Percentiles rank a stretch among this genome's conserved stretches.
Conservation (phyloP, 129 eudicot species). For the Tagetes patula region DNA sequence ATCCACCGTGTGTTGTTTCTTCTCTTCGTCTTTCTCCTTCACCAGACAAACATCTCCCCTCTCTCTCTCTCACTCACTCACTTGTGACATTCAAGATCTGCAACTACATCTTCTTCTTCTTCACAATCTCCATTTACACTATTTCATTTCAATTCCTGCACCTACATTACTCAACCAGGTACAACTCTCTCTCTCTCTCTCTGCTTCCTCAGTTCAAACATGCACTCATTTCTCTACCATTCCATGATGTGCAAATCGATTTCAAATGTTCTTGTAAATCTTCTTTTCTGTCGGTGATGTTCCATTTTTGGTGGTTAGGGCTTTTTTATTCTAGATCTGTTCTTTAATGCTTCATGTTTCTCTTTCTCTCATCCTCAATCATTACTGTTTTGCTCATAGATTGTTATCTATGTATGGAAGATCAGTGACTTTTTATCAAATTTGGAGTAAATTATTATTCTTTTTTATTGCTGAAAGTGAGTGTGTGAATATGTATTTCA, state of each 20-base stretch:
- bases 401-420: conserved; percentile 2
- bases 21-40: conserved; percentile 22
- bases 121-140: conserved; percentile 6
- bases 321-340: conserved; percentile 44
- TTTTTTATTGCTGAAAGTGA: neutral
- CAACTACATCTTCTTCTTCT: conserved; percentile 1
- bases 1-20: conserved; percentile 5
- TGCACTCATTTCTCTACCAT: conserved; percentile 18
- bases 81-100: conserved; percentile 29
- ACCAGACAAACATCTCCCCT: conserved; percentile 15
- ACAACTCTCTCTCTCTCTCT: conserved; percentile 10
- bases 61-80: conserved; percentile 2
- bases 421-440: neutral
- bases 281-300: conserved; percentile 21
- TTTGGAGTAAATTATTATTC: conserved; percentile 20
- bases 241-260: conserved; percentile 12
- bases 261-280: conserved; percentile 12
- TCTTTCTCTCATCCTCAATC: neutral
- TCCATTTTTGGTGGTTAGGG: conserved; percentile 18
- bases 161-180: conserved; percentile 15
- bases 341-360: neutral
- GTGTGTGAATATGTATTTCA: conserved; percentile 7
- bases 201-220: conserved; percentile 16
- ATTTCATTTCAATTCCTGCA: conserved; percentile 16
- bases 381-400: neutral